Conservation (phyloP, 495 filamentous ascomycete species). For the Daldinia concentrica region DNA sequence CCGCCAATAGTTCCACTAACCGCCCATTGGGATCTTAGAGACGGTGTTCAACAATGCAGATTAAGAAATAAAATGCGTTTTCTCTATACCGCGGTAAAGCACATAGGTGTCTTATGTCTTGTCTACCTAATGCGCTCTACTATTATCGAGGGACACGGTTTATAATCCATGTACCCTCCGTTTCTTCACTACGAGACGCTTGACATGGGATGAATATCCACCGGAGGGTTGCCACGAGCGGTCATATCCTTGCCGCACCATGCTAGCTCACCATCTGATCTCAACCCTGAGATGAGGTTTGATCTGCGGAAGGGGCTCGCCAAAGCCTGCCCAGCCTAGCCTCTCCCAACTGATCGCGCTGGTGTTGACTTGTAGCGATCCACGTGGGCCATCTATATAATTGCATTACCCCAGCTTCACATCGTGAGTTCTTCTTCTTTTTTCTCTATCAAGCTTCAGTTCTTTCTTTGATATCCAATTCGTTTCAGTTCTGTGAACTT, state of each 20-base stretch:
- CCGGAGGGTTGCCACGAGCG: constrained; percentile 17
- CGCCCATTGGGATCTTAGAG: constrained; percentile 22
- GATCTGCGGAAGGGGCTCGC: constrained; percentile 46
- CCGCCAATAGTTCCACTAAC: constrained; percentile 30
- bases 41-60: constrained; percentile 9
- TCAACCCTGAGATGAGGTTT: constrained; percentile 34
- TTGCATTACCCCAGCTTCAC: constrained; percentile 31
- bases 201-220: constrained; percentile 33
- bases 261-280: constrained; percentile 36
- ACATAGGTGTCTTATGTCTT: not conserved
- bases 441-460: constrained; percentile 39
- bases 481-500: constrained; percentile 61
- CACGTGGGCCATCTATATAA: constrained; percentile 24
- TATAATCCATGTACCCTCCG: not conserved
- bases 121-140: not conserved
- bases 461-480: constrained; percentile 47
- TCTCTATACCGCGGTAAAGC: not conserved
- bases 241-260: constrained; percentile 36
- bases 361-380: constrained; percentile 6
- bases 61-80: not conserved
- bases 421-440: constrained; percentile 19
- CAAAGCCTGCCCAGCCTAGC: constrained; percentile 24
- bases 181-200: constrained; percentile 4
- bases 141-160: not conserved
- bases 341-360: constrained; percentile 12